Evolutionary conservation across 1,284 basidiomycete species (phyloP), one percentile per base, ranked within the genome.

Genomic region (Tylopilus sp.): DNA sequence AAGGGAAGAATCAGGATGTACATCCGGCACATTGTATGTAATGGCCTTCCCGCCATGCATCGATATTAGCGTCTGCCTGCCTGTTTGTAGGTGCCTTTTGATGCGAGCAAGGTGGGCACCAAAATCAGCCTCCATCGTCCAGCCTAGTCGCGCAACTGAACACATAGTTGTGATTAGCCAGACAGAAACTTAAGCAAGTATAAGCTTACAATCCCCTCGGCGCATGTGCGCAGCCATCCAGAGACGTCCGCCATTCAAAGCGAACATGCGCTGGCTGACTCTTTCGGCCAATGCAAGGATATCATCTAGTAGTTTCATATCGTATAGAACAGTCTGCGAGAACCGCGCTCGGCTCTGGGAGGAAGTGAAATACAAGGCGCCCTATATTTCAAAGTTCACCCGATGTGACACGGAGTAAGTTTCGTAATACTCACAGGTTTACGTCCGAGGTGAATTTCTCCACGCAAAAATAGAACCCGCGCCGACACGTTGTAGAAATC

Each of bases 161-260:
- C 29, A 29, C 29, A 29, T 3, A 16, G 19, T 24, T 18, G 15
- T 67, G 26, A 76, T 51, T 33, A 51, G 10, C 12, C 38, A 36
- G 13, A 33, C 22, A 38, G 7, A 12, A 38, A 22, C 52, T 1
- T 3, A 5, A 53, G 38, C 2, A 9, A 29, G 53, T 2, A 51
- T n/a, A 19, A 22, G 24, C 81, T 72, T 64, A 82, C 79, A 85
- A 60, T 84, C 85, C 2, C 85, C 84, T 44, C 84, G 75, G 33
- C 84, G 79, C 83, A 86, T 84, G 47, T 85, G 85, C 4, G 81
- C 82, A 39, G 80, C 80, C 74, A 84, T 77, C 85, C 85, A 85
- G 55, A 80, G 73, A 22, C 83, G 73, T 6, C 83, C 83, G 0
- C 60, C 73, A 16, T 73, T 79, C 39, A 70, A 47, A 41, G 76